Evolutionary conservation across 2,329 filamentous ascomycete species (phyloP).

Genomic region (Diaporthe sp.): DNA sequence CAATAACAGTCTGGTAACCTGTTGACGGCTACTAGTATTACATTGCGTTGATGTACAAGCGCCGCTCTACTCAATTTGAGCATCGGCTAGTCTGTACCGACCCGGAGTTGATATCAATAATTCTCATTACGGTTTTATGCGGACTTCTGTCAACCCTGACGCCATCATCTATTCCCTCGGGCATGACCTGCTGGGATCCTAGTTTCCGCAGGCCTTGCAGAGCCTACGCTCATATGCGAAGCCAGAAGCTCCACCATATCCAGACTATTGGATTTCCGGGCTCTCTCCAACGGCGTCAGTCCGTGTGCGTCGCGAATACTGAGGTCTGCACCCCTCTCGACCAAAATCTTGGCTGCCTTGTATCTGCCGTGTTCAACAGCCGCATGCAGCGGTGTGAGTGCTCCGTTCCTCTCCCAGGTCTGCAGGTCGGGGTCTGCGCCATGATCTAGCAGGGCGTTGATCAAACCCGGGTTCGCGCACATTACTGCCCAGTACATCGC

Average conservation of each 20-base stretch:
- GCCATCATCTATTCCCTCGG: not conserved
- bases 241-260: slow-evolving; percentile 15
- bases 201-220: not conserved
- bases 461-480: not conserved
- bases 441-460: slow-evolving; percentile 7
- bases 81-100: not conserved
- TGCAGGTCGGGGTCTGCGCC: not conserved
- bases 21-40: no score
- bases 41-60: no score
- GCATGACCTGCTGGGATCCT: not conserved
- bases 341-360: not conserved
- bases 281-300: not conserved
- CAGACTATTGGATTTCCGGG: slow-evolving; percentile 10
- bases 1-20: not conserved
- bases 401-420: not conserved
- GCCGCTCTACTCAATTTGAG: not conserved
- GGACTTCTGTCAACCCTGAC: not conserved
- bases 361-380: not conserved
- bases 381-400: not conserved
- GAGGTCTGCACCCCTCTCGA: not conserved
- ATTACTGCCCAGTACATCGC: slow-evolving; percentile 9
- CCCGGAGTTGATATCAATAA: no score
- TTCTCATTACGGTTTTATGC: no score
- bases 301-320: not conserved
- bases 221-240: not conserved